Conservation (phyloP, 78 protist genomes). For the Cyanophora paradoxa region DNA sequence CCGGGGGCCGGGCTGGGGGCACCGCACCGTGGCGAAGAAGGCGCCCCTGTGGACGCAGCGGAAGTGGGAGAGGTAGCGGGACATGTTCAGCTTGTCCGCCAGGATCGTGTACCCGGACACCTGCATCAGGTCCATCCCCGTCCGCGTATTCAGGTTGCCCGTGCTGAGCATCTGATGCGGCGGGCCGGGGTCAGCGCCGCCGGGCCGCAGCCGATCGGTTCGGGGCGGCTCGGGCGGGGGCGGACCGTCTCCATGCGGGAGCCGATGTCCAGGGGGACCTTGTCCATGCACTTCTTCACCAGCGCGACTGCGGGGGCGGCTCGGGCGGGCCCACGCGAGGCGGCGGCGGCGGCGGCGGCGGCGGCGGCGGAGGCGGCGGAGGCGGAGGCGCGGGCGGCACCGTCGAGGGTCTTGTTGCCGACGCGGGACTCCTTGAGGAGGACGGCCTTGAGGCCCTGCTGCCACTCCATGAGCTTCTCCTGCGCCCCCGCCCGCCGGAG, state of each 20-base stretch:
- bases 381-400: too few species aligned
- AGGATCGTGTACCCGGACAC: slow-evolving; percentile 80
- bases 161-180: slow-evolving; percentile 80
- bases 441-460: neutral
- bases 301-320: neutral
- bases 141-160: slow-evolving; percentile 66
- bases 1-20: too few species aligned
- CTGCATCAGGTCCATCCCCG: slow-evolving; percentile 88
- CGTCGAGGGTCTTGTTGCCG: neutral
- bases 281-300: neutral
- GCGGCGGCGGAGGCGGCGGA: too few species aligned
- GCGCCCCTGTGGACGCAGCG: slow-evolving; percentile 75
- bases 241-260: neutral
- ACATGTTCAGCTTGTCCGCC: slow-evolving; percentile 91
- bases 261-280: neutral
- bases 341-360: neutral
- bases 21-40: slow-evolving; percentile 84
- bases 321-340: too few species aligned
- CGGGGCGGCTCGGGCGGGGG: too few species aligned
- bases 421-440: neutral
- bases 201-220: too few species aligned
- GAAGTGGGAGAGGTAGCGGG: slow-evolving; percentile 87
- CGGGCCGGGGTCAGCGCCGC: too few species aligned
- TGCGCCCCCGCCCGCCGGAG: too few species aligned
- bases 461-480: neutral